Evolutionary conservation across 2,329 filamentous ascomycete species (phyloP), one percentile per base, ranked within the genome.

Genomic region (Colletotrichum destructivum): DNA sequence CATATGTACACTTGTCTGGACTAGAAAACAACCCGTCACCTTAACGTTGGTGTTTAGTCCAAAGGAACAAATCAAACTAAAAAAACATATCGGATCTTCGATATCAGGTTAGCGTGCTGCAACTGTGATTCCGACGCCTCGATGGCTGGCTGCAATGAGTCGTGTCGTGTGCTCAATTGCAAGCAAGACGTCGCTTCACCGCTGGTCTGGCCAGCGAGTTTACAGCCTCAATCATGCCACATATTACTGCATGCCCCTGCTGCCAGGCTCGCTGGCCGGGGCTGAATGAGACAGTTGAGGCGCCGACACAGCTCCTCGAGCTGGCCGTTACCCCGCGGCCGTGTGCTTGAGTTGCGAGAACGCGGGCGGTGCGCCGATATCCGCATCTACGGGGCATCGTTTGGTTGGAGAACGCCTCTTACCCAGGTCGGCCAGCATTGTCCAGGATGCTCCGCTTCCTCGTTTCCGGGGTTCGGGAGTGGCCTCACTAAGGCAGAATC

Each of bases 1-100:
- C 51, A 47, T 44, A 0, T 49, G 65, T 65, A 66, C 54, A 54
- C 44, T 13, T 66, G 66, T 69, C 64, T 66, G 66, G 66, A 66
- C 1, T 66, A 60, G 18, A 57, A 21, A 62, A 21, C n/a, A 56
- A 56, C 5, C 9, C 2, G 35, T 11, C 35, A 16, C 38, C 13
- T 2, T 23, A 66, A 21, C 16, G 38, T 18, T 46, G 52, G 18
- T 65, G 23, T 11, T 65, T 47, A 23, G 59, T 57, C 51, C 26
- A 18, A 16, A 42, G 31, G 16, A 57, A 57, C 15, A 9, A 56
- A 35, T 42, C 13, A 9, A 49, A 49, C 0, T 5, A 18, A 35
- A 15, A 2, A 35, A 9, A 35, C 35, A 8, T 9, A 44, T 44
- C 42, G 15, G 15, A 8, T 40, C 6, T 21, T 55, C 4, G 13